phyloP scores from a whole-genome alignment of 2,329 filamentous ascomycete species.

The Parafenestella ontariensis region DNA sequence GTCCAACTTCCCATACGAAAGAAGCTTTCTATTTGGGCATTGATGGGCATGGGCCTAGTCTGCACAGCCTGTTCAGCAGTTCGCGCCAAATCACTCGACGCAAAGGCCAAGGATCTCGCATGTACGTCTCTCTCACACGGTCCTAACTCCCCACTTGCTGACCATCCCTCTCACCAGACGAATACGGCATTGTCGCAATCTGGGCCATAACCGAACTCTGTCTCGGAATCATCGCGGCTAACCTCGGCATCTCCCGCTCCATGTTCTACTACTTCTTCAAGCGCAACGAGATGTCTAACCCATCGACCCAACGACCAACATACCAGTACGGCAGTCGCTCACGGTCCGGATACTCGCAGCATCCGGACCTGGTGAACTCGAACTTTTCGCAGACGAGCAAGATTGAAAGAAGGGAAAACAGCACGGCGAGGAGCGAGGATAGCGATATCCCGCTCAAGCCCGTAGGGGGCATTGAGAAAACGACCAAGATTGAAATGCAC shows the following conservation, averaged over 20 bases:
- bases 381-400: not conserved
- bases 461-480: not conserved
- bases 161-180: not conserved
- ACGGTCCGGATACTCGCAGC: not conserved
- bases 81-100: conserved; percentile 1
- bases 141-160: not conserved
- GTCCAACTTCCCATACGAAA: conserved; percentile 1
- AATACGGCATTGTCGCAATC: conserved; percentile 7
- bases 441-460: not conserved
- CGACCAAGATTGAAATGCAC: not conserved
- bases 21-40: conserved; percentile 2
- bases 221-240: conserved; percentile 7
- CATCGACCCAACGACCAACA: not conserved
- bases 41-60: conserved; percentile 6
- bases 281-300: not conserved
- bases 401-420: not conserved
- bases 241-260: conserved; percentile 1
- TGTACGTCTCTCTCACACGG: not conserved
- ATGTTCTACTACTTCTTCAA: not conserved
- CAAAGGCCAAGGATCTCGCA: not conserved
- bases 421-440: not conserved
- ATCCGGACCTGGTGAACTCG: not conserved
- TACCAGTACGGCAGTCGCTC: not conserved
- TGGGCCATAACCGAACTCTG: conserved; percentile 10
- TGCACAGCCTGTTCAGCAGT: conserved; percentile 5